phyloP scores from a whole-genome alignment of 306 rosid genomes.

The Sicyos edulis region DNA sequence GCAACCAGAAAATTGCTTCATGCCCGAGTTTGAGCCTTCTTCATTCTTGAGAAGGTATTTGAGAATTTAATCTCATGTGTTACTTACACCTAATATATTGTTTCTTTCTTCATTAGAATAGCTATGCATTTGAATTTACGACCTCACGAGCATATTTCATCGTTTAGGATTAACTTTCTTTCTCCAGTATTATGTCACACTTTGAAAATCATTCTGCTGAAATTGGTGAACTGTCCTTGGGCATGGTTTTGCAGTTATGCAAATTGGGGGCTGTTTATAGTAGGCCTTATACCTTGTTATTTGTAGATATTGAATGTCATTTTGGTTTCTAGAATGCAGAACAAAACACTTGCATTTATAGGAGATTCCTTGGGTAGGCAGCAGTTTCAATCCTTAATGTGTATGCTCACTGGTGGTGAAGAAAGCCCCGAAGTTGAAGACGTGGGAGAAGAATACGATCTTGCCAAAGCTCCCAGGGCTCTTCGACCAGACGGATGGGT shows the following conservation, averaged over 20 bases:
- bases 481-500: slow-evolving; percentile 97
- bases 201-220: neutral
- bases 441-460: slow-evolving; percentile 67
- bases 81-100: neutral
- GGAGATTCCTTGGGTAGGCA: slow-evolving; percentile 93
- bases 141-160: neutral
- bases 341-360: slow-evolving; percentile 72
- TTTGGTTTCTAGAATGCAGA: slow-evolving; percentile 68
- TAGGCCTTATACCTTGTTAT: neutral
- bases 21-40: slow-evolving; percentile 60
- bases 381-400: slow-evolving; percentile 92
- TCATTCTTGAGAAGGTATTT: slow-evolving; percentile 56
- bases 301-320: slow-evolving; percentile 27
- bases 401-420: slow-evolving; percentile 76
- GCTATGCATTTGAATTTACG: neutral
- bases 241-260: neutral
- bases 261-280: neutral
- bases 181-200: neutral
- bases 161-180: neutral
- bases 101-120: neutral
- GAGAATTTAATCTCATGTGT: slow-evolving; percentile 21
- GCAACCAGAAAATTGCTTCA: slow-evolving; percentile 71
- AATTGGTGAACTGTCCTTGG: neutral
- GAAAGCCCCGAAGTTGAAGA: slow-evolving; percentile 56
- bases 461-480: slow-evolving; percentile 71